Evolutionary conservation across 805 yeast genomes (phyloP).

Genomic region (Monosporozyma aquatica): DNA sequence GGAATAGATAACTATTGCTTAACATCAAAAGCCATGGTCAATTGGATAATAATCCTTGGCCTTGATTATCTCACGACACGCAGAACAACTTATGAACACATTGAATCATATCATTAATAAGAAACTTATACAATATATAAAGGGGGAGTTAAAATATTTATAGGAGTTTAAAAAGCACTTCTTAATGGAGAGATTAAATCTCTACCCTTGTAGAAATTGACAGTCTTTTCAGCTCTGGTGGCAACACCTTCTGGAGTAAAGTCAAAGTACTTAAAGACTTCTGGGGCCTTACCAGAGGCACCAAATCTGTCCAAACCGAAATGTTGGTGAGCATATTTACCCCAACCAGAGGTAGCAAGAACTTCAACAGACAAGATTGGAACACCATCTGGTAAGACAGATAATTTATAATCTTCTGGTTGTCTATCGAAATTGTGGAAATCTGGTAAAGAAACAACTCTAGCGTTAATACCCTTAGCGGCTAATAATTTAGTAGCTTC

Average conservation of each 20-base stretch:
- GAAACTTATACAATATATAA: too few species aligned
- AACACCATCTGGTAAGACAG: constrained; percentile 89
- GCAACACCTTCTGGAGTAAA: constrained; percentile 93
- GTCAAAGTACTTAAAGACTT: constrained; percentile 74
- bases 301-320: constrained; percentile 95
- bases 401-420: constrained; percentile 65
- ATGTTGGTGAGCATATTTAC: constrained; percentile 90
- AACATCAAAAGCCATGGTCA: too few species aligned
- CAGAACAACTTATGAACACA: too few species aligned
- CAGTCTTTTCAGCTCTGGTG: constrained; percentile 69
- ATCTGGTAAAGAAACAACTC: constrained; percentile 90
- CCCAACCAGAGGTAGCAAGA: constrained; percentile 85
- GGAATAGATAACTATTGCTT: too few species aligned
- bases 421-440: constrained; percentile 83
- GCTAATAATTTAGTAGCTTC: constrained; percentile 70
- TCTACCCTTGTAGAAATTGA: constrained; percentile 75
- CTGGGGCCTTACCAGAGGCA: constrained; percentile 84
- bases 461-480: constrained; percentile 46
- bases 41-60: too few species aligned
- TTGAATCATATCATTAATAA: too few species aligned
- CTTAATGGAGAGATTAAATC: constrained; percentile 65
- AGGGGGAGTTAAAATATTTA: too few species aligned
- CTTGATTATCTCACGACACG: too few species aligned
- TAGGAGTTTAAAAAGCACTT: constrained; percentile 44
- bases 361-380: constrained; percentile 94